Base-by-base conservation (phyloP, 2,329 filamentous ascomycete genomes). In the Claviceps pazoutovae region DNA sequence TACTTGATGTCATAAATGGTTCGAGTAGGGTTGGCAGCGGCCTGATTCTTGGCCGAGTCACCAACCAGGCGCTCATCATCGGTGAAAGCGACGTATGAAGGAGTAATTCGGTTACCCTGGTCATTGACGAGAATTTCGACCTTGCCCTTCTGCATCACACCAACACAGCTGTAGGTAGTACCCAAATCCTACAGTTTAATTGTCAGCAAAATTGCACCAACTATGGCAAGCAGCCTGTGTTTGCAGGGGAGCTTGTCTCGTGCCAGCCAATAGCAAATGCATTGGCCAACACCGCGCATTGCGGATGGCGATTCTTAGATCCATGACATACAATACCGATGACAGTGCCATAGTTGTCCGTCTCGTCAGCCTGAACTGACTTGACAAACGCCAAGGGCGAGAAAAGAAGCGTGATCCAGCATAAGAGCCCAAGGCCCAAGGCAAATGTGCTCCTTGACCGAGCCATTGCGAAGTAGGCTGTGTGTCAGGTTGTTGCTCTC, bases 41-140 rank as follows among this genome's bases (percentile, higher is more conserved):
- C 89, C 78, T 95, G 89, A 75, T 95, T 94, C 84, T 95, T 95
- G 64, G 89, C 89, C 64, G 93, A 88, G 71, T 98, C 93, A 79
- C 93, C 93, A 61, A 98, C 89, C 60, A 98, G 79, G 67, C 93
- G 84, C 74, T 97, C 93, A 58, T 96, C 89, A 64, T 97, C 90
- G 71, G 89, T 97, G 72, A 95, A 95, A 65, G 88, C 89, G 67
- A 95, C 89, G 72, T 93, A 95, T 58, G 88, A 95, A 52, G 89
- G 89, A 62, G 89, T 95, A 62, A 95, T 95, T 76, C 88, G 86
- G 82, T 95, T 89, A 78, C 88, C 88, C 78, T 95, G 89, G 73
- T 95, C 88, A 77, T 95, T 95, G 73, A 88, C 87, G 62, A 95
- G 79, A 74, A 95, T 95, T 67, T 95, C 88, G 61, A 95, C 88